phyloP scores from a whole-genome alignment of 2,329 filamentous ascomycete genomes.

The Ophiostoma himal-ulmi region DNA sequence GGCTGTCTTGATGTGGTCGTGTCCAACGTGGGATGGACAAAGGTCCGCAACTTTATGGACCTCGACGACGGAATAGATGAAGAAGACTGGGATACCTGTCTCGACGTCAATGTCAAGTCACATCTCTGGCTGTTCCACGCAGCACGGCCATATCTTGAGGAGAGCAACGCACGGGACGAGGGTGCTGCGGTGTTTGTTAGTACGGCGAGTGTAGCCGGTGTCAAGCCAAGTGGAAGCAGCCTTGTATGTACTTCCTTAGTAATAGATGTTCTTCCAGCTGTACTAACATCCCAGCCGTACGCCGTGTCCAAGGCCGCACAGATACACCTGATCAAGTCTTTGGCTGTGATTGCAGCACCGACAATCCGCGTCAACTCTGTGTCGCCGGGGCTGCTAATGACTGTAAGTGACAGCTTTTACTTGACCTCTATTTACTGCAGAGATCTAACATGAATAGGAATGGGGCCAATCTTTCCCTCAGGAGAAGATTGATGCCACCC shows the following conservation, averaged over 20 bases:
- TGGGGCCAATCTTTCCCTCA: slow-evolving; percentile 57
- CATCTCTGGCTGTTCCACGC: slow-evolving; percentile 31
- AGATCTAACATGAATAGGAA: slow-evolving; percentile 36
- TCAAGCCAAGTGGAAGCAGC: slow-evolving; percentile 57
- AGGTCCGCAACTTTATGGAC: slow-evolving; percentile 40
- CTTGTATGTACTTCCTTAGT: slow-evolving; percentile 37
- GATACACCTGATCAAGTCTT: slow-evolving; percentile 50
- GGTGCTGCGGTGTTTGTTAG: slow-evolving; percentile 52
- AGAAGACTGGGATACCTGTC: slow-evolving; percentile 49
- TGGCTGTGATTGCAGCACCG: slow-evolving; percentile 49
- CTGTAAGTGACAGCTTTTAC: slow-evolving; percentile 33
- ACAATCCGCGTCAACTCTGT: slow-evolving; percentile 54
- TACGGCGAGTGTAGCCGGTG: slow-evolving; percentile 59
- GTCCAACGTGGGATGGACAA: slow-evolving; percentile 62
- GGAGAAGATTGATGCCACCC: slow-evolving; percentile 50
- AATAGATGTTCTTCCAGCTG: neutral
- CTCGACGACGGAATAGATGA: slow-evolving; percentile 50
- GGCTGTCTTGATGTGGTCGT: slow-evolving; percentile 66
- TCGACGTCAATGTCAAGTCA: neutral
- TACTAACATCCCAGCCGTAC: slow-evolving; percentile 50
- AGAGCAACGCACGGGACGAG: slow-evolving; percentile 36
- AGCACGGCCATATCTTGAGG: slow-evolving; percentile 48
- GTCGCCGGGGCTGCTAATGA: slow-evolving; percentile 48
- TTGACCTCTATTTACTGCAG: neutral
- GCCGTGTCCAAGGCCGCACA: slow-evolving; percentile 71